Evolutionary conservation across 768 basidiomycete genomes (phyloP).

Genomic region (Jaapia argillacea): DNA sequence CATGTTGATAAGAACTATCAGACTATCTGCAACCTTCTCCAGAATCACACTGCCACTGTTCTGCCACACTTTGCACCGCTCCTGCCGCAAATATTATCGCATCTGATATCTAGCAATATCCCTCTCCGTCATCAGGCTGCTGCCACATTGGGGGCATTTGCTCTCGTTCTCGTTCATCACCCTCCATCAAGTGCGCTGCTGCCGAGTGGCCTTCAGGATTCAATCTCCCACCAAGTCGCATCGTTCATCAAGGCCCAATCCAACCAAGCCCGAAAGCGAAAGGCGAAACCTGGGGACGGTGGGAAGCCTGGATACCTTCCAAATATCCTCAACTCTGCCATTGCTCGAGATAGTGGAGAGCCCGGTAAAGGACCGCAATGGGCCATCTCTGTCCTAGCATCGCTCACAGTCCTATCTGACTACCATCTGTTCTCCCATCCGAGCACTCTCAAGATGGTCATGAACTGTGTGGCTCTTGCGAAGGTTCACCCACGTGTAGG

Average conservation of each 20-base stretch:
- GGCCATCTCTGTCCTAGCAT: not conserved
- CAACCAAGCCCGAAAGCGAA: not conserved
- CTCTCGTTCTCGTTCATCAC: too few species aligned
- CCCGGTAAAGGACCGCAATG: not conserved
- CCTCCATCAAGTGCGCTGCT: too few species aligned
- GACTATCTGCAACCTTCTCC: not conserved
- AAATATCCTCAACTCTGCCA: not conserved
- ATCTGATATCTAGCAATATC: too few species aligned
- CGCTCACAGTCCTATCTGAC: not conserved
- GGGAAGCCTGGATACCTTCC: not conserved
- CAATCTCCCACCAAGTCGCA: not conserved
- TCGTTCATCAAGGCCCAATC: not conserved
- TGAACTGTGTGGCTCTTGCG: slow-evolving; percentile 2
- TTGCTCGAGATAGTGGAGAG: not conserved
- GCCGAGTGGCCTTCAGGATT: not conserved
- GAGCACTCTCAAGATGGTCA: not conserved
- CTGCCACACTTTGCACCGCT: not conserved
- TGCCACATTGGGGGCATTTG: too few species aligned
- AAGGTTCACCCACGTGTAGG: slow-evolving; percentile 14
- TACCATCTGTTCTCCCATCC: not conserved
- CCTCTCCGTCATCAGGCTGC: too few species aligned
- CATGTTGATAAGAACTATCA: not conserved
- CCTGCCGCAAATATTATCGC: not conserved
- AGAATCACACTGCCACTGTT: not conserved
- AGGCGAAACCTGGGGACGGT: not conserved